phyloP scores from a whole-genome alignment of 768 basidiomycete genomes.

The Ramaria rubella region DNA sequence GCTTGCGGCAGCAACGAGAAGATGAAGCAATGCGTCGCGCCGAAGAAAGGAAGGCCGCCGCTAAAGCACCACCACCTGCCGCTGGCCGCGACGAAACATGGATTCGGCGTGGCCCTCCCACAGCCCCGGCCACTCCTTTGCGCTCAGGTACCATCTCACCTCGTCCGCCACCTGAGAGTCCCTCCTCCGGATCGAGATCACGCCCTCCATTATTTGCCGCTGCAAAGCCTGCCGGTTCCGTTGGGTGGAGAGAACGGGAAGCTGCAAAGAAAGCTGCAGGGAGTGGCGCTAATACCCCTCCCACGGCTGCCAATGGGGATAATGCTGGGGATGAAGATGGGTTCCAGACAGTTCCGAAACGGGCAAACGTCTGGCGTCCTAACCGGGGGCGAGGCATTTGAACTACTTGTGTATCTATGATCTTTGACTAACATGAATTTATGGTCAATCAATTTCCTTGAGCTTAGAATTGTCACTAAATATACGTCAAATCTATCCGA shows the following conservation, averaged over 20 bases:
- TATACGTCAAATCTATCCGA: no score
- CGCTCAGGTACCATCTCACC: conserved; percentile 38
- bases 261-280: conserved; percentile 39
- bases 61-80: conserved; percentile 20
- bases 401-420: background rate
- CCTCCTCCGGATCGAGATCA: background rate
- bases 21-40: conserved; percentile 57
- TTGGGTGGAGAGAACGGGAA: conserved; percentile 57
- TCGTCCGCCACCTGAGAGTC: conserved; percentile 10
- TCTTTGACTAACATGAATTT: no score
- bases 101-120: conserved; percentile 19
- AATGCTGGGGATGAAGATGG: conserved; percentile 53
- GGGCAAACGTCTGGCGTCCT: conserved; percentile 34
- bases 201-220: conserved; percentile 23
- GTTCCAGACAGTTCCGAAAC: conserved; percentile 53
- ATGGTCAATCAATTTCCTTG: no score
- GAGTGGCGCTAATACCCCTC: conserved; percentile 21
- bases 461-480: no score
- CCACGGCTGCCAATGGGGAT: conserved; percentile 21
- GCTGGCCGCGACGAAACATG: conserved; percentile 21
- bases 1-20: conserved; percentile 56
- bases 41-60: conserved; percentile 28
- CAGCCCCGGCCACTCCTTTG: conserved; percentile 33
- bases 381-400: conserved; percentile 12
- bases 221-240: conserved; percentile 29